Evolutionary conservation across 2,329 filamentous ascomycete species (phyloP), one percentile per base, ranked within the genome.

Genomic region (Pezicula radicicola): DNA sequence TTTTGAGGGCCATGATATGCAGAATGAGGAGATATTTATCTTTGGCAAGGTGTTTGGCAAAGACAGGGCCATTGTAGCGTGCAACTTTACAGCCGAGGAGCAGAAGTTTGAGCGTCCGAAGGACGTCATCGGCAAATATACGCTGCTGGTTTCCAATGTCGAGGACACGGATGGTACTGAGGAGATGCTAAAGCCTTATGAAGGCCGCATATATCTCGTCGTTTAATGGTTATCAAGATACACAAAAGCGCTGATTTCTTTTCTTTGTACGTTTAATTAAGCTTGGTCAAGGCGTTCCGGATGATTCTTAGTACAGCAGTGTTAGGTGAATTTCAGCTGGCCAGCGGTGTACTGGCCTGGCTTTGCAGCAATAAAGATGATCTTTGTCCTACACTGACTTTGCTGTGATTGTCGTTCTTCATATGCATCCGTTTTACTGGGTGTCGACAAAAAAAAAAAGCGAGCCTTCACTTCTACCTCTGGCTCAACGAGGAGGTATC

Each of bases 1-100:
- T 18, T 88, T 81, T 63, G 68, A 78, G 43, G 65, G 77, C 8
- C 67, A 80, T 35, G 78, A 80, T 46, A 63, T 72, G 16, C 72
- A 75, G n/a, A 68, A 75, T 42, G 67, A 74, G 52, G 51, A 69
- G 49, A 72, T 71, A 0, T 77, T 78, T 58, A 62, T 75, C 3
- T 79, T 74, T 60, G 66, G 65, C 33, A 77, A 78, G 68, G 66
- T 48, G 8, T 55, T 60, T 35, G 63, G 54, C 0, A 57, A 56
- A 8, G 53, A 63, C 18, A 66, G 52, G 45, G 67, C 66, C 0
- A 68, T 78, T 12, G 71, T 78, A 0, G 63, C 74, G 3, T 55
- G 78, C 18, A 79, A 79, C 48, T 80, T 80, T 59, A 75, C 73
- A 0, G 67, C 62, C 1, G 61, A 69, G 19, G 62, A 63, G 18